Base-by-base conservation (phyloP, 306 rosid genomes). In the Glycine tomentella region DNA sequence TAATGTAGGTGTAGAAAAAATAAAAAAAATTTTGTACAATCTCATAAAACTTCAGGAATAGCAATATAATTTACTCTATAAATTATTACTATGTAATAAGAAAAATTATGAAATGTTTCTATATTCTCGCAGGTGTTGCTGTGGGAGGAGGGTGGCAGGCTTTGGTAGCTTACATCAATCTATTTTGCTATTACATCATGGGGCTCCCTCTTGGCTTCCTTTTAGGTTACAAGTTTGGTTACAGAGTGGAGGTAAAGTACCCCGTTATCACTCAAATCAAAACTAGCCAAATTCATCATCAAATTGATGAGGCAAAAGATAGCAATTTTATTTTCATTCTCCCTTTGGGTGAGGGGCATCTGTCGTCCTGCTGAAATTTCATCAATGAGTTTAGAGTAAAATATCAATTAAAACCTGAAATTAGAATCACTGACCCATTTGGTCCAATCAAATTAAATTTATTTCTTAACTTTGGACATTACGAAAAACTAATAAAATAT, bases 91-190 rank as follows among this genome's bases (percentile, higher is more conserved):
- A 25, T 77, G 16, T 15, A 20, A 58, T 16, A 52, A 8, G 66
- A 3, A 52, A 64, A 52, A 36, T 63, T 14, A 66, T 74, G 75
- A 58, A 55, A 65, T n/a, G 46, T 9, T 14, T 14, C 3, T 13
- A 1, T 68, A 4, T 64, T 69, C n/a, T 76, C 84, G 56, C 88
- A 94, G 98, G 98, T 66, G 97, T 94, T 75, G 98, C 98, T 52
- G 91, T 94, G 40, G 98, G 98, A 88, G 98, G 98, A 85, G 97
- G 98, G 5, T 94, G 98, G 98, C 98, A 94, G 77, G 97, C 90
- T 61, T 81, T 94, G 78, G 98, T 94, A 66, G 98, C 98, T 81
- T 94, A 91, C 69, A 91, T 94, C 74, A 94, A 94, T 84, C 78
- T 94, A 76, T 88, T 94, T 81, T 90, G 97, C 79, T 94, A 94